Percentiles rank a stretch among this genome's conserved stretches.
Conservation (phyloP, 768 basidiomycete genomes). For the Termitomyces sp. region DNA sequence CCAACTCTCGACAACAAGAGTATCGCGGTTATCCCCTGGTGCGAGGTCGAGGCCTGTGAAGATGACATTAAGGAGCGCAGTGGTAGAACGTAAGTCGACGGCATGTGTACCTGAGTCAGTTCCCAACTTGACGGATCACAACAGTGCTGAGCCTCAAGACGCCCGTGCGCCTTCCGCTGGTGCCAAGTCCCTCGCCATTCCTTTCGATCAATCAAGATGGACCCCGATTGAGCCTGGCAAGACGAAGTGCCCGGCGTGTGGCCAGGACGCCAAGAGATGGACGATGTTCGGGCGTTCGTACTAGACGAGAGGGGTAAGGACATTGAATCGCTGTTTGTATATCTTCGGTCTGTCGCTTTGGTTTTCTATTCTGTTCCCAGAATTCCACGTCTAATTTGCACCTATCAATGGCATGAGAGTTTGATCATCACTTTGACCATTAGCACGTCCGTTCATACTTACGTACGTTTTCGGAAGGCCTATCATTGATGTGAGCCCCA, state of each 20-base stretch:
- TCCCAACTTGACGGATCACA: slow-evolving; percentile 11
- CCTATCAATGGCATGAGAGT: slow-evolving; percentile 7
- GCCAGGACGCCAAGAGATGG: slow-evolving; percentile 88
- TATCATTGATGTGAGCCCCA: neutral
- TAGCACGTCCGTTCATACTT: neutral
- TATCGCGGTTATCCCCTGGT: slow-evolving; percentile 91
- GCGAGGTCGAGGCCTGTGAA: slow-evolving; percentile 88
- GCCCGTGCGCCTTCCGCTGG: slow-evolving; percentile 96
- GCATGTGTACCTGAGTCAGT: slow-evolving; percentile 3
- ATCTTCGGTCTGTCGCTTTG: slow-evolving; percentile 10
- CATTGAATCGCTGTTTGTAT: slow-evolving; percentile 7
- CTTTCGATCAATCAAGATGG: slow-evolving; percentile 88
- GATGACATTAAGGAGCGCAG: slow-evolving; percentile 97
- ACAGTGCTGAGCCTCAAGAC: slow-evolving; percentile 81
- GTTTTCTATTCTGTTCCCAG: neutral
- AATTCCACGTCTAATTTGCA: neutral
- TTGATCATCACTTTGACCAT: slow-evolving; percentile 8
- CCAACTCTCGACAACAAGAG: slow-evolving; percentile 87
- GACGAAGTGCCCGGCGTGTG: slow-evolving; percentile 90
- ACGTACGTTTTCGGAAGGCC: neutral
- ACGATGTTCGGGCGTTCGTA: slow-evolving; percentile 94
- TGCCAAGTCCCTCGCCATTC: slow-evolving; percentile 95
- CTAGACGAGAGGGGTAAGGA: slow-evolving; percentile 27
- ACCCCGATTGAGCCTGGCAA: slow-evolving; percentile 73
- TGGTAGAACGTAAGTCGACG: slow-evolving; percentile 61